Conservation (phyloP, 805 yeast species). For the Debaryomyces hansenii region DNA sequence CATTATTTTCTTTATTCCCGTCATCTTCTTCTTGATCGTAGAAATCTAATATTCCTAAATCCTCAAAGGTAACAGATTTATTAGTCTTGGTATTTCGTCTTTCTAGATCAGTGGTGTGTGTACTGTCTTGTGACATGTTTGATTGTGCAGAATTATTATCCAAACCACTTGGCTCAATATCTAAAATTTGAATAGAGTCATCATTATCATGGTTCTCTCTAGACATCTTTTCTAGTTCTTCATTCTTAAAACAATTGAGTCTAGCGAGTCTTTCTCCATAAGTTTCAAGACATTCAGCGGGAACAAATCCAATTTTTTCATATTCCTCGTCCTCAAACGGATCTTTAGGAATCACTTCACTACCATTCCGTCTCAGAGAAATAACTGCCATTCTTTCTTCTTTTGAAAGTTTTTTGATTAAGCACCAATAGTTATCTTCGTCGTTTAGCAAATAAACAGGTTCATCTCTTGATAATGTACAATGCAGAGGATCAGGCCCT, state of each 20-base stretch:
- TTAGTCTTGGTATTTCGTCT: conserved; percentile 7
- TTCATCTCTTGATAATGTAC: conserved; percentile 75
- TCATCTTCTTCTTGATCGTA: conserved; percentile 18
- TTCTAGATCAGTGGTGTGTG: not conserved
- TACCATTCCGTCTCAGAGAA: conserved; percentile 21
- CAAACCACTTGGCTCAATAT: not conserved
- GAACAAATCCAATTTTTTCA: conserved; percentile 87
- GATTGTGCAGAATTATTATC: not conserved
- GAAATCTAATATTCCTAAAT: conserved; percentile 26
- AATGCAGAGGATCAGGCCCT: conserved; percentile 93
- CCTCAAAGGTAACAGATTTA: conserved; percentile 43
- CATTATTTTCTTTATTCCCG: conserved; percentile 4
- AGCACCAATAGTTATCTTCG: conserved; percentile 96
- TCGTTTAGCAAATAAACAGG: conserved; percentile 82
- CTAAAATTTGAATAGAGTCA: not conserved
- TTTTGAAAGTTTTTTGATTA: conserved; percentile 53
- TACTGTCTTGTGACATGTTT: not conserved
- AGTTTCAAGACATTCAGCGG: conserved; percentile 93
- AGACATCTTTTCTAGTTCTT: conserved; percentile 52
- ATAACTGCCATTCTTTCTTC: conserved; percentile 21
- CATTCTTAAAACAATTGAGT: conserved; percentile 89
- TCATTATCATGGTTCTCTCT: conserved; percentile 4
- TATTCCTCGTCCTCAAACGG: conserved; percentile 44
- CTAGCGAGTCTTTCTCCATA: conserved; percentile 90
- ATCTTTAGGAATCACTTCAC: conserved; percentile 4